Percentiles rank a stretch among this genome's conserved stretches.
Evolutionary conservation across 129 eudicot species (phyloP).

Genomic region (Centrapalus pauciflorus): DNA sequence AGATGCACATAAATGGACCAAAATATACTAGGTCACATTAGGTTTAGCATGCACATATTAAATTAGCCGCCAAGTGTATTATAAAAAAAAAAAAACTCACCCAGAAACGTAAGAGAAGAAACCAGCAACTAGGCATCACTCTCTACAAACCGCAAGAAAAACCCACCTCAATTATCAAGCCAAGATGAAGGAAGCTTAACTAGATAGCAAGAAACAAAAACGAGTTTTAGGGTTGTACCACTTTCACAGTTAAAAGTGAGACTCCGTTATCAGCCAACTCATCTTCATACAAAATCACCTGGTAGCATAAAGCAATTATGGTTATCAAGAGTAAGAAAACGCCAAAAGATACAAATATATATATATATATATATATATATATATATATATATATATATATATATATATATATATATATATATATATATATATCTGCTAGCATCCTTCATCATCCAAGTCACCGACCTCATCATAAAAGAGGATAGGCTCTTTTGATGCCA

Average conservation of each 20-base stretch:
- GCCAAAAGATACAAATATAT: slow-evolving; percentile 2
- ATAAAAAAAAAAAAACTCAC: slow-evolving; percentile 42
- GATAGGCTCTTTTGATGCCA: slow-evolving; percentile 86
- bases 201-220: background rate
- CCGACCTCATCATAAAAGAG: slow-evolving; percentile 91
- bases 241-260: slow-evolving; percentile 93
- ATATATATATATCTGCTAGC: background rate
- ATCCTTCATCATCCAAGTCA: background rate
- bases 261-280: slow-evolving; percentile 93
- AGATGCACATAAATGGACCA: slow-evolving; percentile 6
- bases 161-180: background rate
- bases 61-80: background rate
- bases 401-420: no score
- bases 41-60: background rate
- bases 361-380: background rate
- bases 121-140: slow-evolving; percentile 98
- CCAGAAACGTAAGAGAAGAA: slow-evolving; percentile 97
- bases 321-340: slow-evolving; percentile 9
- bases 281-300: slow-evolving; percentile 92
- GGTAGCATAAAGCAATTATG: slow-evolving; percentile 14
- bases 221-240: slow-evolving; percentile 46
- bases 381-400: background rate
- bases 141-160: slow-evolving; percentile 52
- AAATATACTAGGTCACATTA: background rate
- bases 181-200: background rate